Conservation (phyloP, 306 rosid genomes). For the Phaseolus lunatus region DNA sequence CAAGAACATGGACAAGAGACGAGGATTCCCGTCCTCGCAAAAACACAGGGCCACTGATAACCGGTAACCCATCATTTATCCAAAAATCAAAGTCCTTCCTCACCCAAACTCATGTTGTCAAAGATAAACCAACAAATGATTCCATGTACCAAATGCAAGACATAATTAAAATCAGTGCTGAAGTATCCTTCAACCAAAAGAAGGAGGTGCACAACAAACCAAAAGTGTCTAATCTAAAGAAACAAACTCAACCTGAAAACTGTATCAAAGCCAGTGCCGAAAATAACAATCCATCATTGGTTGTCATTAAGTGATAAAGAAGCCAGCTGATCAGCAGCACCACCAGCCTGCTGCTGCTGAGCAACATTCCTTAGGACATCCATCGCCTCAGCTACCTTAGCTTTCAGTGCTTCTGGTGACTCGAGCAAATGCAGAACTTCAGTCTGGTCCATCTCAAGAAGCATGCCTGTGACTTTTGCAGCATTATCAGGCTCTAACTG, state of each 20-base stretch:
- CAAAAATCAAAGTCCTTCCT: conserved; percentile 1
- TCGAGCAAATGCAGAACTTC: conserved; percentile 97
- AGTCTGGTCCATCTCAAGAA: conserved; percentile 98
- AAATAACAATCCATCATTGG: conserved; percentile 43
- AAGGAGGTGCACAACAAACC: conserved; percentile 30
- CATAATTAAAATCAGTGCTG: conserved; percentile 34
- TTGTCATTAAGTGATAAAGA: conserved; percentile 79
- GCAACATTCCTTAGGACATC: conserved; percentile 93
- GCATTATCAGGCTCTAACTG: conserved; percentile 96
- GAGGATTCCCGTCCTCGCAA: background rate
- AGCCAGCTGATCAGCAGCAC: conserved; percentile 85
- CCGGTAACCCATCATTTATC: background rate
- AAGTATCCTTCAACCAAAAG: conserved; percentile 38
- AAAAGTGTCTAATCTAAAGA: conserved; percentile 35
- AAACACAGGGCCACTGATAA: background rate
- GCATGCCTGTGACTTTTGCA: conserved; percentile 99
- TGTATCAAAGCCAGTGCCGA: conserved; percentile 48
- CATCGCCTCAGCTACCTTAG: conserved; percentile 98
- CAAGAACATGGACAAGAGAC: background rate
- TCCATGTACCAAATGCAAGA: conserved; percentile 34
- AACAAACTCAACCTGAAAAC: conserved; percentile 55
- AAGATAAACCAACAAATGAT: conserved; percentile 16
- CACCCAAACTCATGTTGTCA: conserved; percentile 5
- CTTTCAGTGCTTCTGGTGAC: conserved; percentile 97
- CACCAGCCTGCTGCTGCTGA: conserved; percentile 89